Percentiles rank a stretch among this genome's conserved stretches.
These are phyloP conservation scores for Hordeum pubiflorum DNA, from an alignment of 202 grass and related monocot species.

Conservation along the genomic window DNA sequence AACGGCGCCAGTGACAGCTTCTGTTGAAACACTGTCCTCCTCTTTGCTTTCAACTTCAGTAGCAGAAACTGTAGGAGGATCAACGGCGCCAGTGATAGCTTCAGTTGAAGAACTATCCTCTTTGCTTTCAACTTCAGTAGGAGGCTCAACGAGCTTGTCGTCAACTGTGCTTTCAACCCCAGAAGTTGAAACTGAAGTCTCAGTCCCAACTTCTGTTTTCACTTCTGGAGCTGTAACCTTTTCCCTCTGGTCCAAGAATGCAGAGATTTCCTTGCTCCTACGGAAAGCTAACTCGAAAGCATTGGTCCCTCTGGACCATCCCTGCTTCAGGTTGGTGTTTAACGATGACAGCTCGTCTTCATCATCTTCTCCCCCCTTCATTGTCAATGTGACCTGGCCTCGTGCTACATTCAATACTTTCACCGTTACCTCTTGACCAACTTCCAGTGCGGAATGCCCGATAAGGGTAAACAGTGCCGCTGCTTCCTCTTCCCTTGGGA, in stretches of 20 bases:
- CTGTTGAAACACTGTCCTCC: constrained; percentile 14
- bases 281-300: constrained; percentile 78
- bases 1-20: constrained; percentile 1
- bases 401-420: constrained; percentile 58
- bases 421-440: constrained; percentile 60
- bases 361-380: constrained; percentile 72
- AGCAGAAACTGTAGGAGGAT: constrained; percentile 14
- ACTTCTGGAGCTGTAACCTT: constrained; percentile 22
- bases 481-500: constrained; percentile 78
- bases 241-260: constrained; percentile 67
- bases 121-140: constrained; percentile 24
- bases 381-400: constrained; percentile 69
- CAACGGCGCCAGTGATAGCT: neutral
- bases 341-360: constrained; percentile 49
- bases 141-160: constrained; percentile 16
- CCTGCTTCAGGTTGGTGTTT: constrained; percentile 54
- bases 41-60: constrained; percentile 19
- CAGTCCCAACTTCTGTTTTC: constrained; percentile 24
- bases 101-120: constrained; percentile 27
- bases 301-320: constrained; percentile 40
- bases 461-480: constrained; percentile 50
- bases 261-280: constrained; percentile 66
- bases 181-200: constrained; percentile 15
- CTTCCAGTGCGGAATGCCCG: constrained; percentile 53
- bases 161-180: constrained; percentile 29